Percentiles rank a stretch among this genome's conserved stretches.
phyloP scores from a whole-genome alignment of 305 asterid genomes.

The Striga hermonthica region DNA sequence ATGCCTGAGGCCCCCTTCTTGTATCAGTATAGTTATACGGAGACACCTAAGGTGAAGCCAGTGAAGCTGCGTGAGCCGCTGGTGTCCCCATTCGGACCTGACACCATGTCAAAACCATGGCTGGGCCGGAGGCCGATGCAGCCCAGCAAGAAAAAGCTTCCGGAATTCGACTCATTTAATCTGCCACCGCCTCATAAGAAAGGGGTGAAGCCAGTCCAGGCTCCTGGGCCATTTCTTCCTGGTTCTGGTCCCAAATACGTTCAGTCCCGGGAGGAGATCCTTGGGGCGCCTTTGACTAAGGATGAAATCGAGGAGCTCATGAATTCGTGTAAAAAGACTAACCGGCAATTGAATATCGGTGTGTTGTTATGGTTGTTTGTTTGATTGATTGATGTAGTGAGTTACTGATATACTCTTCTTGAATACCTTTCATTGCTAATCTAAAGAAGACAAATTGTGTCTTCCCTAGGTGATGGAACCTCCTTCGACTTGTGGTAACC shows the following conservation, averaged over 20 bases:
- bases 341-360: conserved; percentile 82
- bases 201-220: conserved; percentile 92
- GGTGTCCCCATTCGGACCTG: conserved; percentile 85
- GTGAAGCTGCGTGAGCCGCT: conserved; percentile 73
- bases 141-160: conserved; percentile 70
- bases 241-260: conserved; percentile 84
- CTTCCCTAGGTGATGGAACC: no score
- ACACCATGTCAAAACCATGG: conserved; percentile 81
- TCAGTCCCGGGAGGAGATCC: conserved; percentile 60
- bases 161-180: conserved; percentile 80
- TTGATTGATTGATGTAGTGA: conserved; percentile 17
- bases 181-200: conserved; percentile 78
- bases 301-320: conserved; percentile 66
- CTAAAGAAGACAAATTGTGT: no score
- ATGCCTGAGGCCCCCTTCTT: conserved; percentile 77
- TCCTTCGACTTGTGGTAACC: no score
- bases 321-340: conserved; percentile 46
- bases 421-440: no score
- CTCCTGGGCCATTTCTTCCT: conserved; percentile 80
- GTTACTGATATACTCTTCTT: background rate
- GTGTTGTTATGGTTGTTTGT: conserved; percentile 10
- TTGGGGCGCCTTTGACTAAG: conserved; percentile 76
- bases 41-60: conserved; percentile 86
- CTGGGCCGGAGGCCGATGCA: conserved; percentile 76
- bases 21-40: conserved; percentile 92